phyloP scores from a whole-genome alignment of 2,329 filamentous ascomycete genomes.

The Aspergillus fumigatus region DNA sequence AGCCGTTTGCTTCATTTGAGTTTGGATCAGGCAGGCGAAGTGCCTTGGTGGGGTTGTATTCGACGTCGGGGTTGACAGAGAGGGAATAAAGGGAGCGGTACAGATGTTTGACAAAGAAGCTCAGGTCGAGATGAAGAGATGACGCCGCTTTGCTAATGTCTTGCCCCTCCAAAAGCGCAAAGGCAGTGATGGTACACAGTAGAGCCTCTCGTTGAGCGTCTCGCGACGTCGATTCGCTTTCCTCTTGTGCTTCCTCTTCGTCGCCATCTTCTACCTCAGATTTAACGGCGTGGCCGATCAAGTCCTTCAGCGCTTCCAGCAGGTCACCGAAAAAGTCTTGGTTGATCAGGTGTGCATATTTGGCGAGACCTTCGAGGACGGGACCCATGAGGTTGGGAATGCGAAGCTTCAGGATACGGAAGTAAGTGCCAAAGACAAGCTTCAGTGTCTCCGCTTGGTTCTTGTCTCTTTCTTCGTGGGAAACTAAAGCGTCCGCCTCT shows the following conservation, averaged over 20 bases:
- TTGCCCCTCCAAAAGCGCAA: slow-evolving; percentile 91
- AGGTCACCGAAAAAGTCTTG: slow-evolving; percentile 98
- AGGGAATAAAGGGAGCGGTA: slow-evolving; percentile 80
- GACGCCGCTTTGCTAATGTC: slow-evolving; percentile 81
- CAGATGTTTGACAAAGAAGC: slow-evolving; percentile 91
- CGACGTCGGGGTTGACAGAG: slow-evolving; percentile 77
- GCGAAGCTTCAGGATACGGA: slow-evolving; percentile 83
- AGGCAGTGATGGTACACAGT: slow-evolving; percentile 92
- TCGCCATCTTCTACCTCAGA: slow-evolving; percentile 44
- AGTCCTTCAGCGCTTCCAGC: slow-evolving; percentile 87
- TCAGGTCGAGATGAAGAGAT: slow-evolving; percentile 80
- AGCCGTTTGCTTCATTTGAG: slow-evolving; percentile 32
- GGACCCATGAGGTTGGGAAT: slow-evolving; percentile 88
- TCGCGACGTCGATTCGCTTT: slow-evolving; percentile 45
- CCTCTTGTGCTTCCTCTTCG: slow-evolving; percentile 41
- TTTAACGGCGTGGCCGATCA: slow-evolving; percentile 69
- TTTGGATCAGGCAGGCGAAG: slow-evolving; percentile 66
- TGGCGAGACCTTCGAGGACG: slow-evolving; percentile 87
- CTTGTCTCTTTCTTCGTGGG: slow-evolving; percentile 84
- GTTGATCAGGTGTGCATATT: slow-evolving; percentile 95
- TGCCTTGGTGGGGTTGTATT: slow-evolving; percentile 68
- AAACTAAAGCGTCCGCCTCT: slow-evolving; percentile 83
- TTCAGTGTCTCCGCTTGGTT: slow-evolving; percentile 96
- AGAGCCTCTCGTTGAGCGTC: slow-evolving; percentile 82
- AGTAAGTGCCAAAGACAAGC: slow-evolving; percentile 91